phyloP scores from a whole-genome alignment of 257 asterid species.

The Mentha longifolia region DNA sequence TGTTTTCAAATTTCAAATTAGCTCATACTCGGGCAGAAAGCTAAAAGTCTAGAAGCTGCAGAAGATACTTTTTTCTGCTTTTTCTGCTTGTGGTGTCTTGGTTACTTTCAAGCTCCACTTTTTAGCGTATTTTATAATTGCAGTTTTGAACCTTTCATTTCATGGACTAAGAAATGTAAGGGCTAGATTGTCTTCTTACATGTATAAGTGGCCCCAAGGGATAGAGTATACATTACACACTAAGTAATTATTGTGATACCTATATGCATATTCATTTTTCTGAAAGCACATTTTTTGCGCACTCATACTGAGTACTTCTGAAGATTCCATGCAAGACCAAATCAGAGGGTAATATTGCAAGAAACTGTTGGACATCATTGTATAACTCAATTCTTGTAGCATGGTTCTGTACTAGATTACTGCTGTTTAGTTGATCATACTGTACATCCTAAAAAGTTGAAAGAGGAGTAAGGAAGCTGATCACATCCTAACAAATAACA shows the following conservation, averaged over 20 bases:
- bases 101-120: not conserved
- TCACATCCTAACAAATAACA: not conserved
- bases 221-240: no score
- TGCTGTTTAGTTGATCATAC: not conserved
- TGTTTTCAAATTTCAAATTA: not conserved
- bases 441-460: not conserved
- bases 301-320: not conserved
- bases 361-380: not conserved
- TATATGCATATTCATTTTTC: not conserved
- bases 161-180: not conserved
- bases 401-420: not conserved
- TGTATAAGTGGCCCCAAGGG: not conserved
- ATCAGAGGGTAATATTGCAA: not conserved
- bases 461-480: not conserved
- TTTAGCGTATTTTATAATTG: not conserved
- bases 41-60: not conserved
- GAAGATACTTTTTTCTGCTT: not conserved
- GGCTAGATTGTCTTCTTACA: not conserved
- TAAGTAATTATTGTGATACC: not conserved
- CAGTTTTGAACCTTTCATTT: not conserved
- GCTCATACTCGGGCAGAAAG: not conserved
- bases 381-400: not conserved
- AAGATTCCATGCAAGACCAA: not conserved
- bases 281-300: not conserved
- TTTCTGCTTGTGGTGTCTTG: not conserved